Base-by-base conservation (phyloP, 1,284 basidiomycete genomes). In the Anthracocystis walkeri region DNA sequence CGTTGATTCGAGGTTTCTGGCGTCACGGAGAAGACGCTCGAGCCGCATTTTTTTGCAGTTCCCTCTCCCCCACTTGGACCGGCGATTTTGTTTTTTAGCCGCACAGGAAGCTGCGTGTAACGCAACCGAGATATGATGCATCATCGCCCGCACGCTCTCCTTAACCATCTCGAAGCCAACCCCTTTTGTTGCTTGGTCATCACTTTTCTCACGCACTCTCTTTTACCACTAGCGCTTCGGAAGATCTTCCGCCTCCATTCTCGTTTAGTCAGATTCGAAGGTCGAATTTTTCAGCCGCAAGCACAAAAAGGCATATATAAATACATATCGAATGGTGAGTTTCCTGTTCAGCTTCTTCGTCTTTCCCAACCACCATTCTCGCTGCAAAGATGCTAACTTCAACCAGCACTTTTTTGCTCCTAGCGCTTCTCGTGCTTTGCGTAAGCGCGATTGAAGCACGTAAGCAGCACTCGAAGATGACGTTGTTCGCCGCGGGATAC, bases 401-500 rank as follows among this genome's bases (percentile, higher is more conserved):
- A 40, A 5, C 14, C 1, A 35, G 11, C 0, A 2, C 20, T 6
- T 12, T 35, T 18, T 14, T 48, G 21, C 21, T 58, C 6, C 42
- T 58, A 3, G 58, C 44, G 12, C 6, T 46, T 6, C 35, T 52
- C 18, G 40, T 8, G 20, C 42, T 62, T 3, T 16, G 31, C 16
- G 11, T 35, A 40, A 16, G 41, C 23, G 23, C 18, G 3, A 11
- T 6, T 4, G 3, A 38, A 16, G 12, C 35, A 16, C 33, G 6
- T n/a, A n/a, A 21, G 16, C 8, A 4, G 8, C 52, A 29, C 56
- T n/a, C n/a, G n/a, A 64, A 33, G 1, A 70, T 71, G 64, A 62
- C 56, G 11, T 45, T 75, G 21, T 64, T 75, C 46, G 58, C 61
- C 8, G 68, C 73, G 0, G 68, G 64, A 2, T 75, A 71, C 46